Evolutionary conservation across 306 rosid species (phyloP).

Genomic region (Medicago ruthenica): DNA sequence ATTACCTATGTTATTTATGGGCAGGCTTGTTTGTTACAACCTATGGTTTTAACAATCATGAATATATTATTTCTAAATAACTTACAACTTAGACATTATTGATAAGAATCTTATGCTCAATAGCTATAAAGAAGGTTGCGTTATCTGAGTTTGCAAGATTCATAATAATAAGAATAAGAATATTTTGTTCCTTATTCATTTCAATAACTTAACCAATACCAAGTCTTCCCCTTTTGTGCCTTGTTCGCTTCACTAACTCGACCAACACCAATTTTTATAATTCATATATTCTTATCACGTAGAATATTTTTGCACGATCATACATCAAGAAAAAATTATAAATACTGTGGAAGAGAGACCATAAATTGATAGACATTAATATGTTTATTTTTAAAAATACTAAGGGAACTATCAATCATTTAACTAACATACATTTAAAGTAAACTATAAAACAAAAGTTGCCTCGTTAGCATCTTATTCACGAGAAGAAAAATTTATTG

Average conservation of each 20-base stretch:
- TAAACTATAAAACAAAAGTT: background rate
- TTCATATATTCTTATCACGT: constrained; percentile 44
- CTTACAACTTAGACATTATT: constrained; percentile 40
- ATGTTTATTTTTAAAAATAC: background rate
- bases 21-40: background rate
- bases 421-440: constrained; percentile 23
- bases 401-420: constrained; percentile 31
- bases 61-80: constrained; percentile 27
- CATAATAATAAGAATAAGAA: constrained; percentile 35
- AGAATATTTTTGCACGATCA: constrained; percentile 39
- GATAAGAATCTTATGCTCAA: constrained; percentile 56
- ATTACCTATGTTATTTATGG: too few relatives aligned
- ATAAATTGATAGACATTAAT: constrained; percentile 1
- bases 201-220: constrained; percentile 47
- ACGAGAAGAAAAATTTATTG: constrained; percentile 12
- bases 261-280: constrained; percentile 50
- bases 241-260: constrained; percentile 50
- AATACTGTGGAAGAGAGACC: background rate
- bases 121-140: constrained; percentile 48
- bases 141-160: constrained; percentile 42
- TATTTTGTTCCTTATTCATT: constrained; percentile 45
- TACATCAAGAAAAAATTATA: background rate
- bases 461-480: constrained; percentile 26
- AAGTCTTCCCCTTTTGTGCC: constrained; percentile 36
- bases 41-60: background rate